phyloP scores from a whole-genome alignment of 768 basidiomycete genomes.

The Phlegmacium glaucopus region DNA sequence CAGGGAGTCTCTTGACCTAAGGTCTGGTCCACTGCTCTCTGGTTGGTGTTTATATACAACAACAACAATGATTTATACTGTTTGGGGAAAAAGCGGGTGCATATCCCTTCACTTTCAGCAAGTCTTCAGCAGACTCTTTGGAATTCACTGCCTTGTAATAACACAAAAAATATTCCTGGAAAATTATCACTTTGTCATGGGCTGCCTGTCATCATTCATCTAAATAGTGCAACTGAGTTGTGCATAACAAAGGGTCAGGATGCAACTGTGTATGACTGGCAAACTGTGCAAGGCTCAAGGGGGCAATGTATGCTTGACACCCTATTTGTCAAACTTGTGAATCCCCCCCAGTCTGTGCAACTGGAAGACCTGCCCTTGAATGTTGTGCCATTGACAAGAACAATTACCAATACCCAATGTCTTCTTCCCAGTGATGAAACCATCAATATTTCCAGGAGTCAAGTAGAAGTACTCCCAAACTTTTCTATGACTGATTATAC shows the following conservation, averaged over 20 bases:
- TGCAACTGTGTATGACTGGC: conserved; percentile 28
- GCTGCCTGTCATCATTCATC: conserved; percentile 29
- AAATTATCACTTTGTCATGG: conserved; percentile 27
- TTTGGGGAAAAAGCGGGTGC: not conserved
- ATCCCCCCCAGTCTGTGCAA: conserved; percentile 21
- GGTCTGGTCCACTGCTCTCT: no score
- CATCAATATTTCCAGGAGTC: no score
- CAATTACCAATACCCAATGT: conserved; percentile 5
- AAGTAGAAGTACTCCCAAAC: no score
- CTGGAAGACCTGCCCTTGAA: conserved; percentile 24
- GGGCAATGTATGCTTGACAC: conserved; percentile 23
- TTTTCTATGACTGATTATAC: no score
- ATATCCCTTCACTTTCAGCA: not conserved
- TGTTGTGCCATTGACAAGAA: conserved; percentile 26
- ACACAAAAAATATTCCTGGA: conserved; percentile 20
- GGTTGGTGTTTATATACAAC: no score
- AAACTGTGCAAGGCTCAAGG: conserved; percentile 7
- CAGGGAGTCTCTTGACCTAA: no score
- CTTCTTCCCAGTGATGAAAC: conserved; percentile 20
- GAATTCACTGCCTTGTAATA: conserved; percentile 6
- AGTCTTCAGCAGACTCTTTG: conserved; percentile 10
- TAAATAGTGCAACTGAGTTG: conserved; percentile 29
- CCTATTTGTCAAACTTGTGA: conserved; percentile 25
- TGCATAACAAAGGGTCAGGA: conserved; percentile 34
- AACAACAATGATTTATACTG: no score